These are phyloP conservation scores for Mucor indicus DNA, from an alignment of 371 early-diverging fungal species.

Conservation along the genomic window DNA sequence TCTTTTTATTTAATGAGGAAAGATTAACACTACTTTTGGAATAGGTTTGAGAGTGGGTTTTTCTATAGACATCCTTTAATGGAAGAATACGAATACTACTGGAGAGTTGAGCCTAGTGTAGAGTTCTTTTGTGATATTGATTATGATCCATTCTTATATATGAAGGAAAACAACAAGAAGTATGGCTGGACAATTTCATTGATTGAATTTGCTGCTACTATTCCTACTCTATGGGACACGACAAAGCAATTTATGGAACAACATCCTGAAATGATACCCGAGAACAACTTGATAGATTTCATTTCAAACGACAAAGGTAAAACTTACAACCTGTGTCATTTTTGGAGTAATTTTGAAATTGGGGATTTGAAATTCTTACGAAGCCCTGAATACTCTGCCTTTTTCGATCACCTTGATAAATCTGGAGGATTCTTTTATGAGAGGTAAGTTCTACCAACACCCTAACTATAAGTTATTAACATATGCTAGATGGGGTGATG, in stretches of 20 bases:
- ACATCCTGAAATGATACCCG: conserved; percentile 40
- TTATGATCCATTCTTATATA: conserved; percentile 88
- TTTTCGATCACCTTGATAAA: conserved; percentile 82
- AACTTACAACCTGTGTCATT: conserved; percentile 80
- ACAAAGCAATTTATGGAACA: conserved; percentile 50
- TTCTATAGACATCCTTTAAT: conserved; percentile 81
- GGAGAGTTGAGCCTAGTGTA: conserved; percentile 94
- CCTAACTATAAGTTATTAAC: not conserved
- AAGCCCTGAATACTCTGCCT: conserved; percentile 64
- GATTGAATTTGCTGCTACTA: conserved; percentile 74
- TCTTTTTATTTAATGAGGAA: conserved; percentile 81
- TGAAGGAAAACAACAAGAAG: conserved; percentile 78
- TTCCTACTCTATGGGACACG: conserved; percentile 78
- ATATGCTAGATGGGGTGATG: conserved; percentile 84
- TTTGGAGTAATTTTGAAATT: conserved; percentile 98
- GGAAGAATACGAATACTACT: conserved; percentile 83
- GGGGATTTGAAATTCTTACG: conserved; percentile 81
- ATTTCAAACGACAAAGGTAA: conserved; percentile 32
- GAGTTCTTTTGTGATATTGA: conserved; percentile 83
- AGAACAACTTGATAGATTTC: conserved; percentile 35
- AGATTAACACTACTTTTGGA: conserved; percentile 94
- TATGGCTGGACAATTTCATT: conserved; percentile 83
- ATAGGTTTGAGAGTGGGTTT: conserved; percentile 88
- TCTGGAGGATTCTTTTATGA: conserved; percentile 95
- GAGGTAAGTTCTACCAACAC: too few relatives aligned